Conservation (phyloP, 2,329 filamentous ascomycete genomes). For the Colletotrichum sp. region DNA sequence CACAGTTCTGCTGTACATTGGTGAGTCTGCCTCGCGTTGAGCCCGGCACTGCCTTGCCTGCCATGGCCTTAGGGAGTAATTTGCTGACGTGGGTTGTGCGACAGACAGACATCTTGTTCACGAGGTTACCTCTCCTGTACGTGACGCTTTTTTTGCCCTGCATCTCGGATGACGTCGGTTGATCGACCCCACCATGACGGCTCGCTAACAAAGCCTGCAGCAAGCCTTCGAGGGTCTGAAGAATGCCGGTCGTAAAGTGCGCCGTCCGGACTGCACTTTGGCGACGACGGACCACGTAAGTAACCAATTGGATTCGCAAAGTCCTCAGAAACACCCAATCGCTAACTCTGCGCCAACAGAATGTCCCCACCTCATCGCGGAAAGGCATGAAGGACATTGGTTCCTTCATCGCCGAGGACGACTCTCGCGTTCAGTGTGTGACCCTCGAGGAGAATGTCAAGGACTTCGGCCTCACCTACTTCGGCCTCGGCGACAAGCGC, state of each 20-base stretch:
- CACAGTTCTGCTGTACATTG: conserved; percentile 91
- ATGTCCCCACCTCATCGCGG: conserved; percentile 89
- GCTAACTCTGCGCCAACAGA: conserved; percentile 56
- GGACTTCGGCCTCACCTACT: conserved; percentile 95
- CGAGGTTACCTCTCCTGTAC: conserved; percentile 94
- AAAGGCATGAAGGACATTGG: conserved; percentile 94
- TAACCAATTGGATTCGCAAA: conserved; percentile 20
- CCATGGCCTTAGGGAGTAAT: neutral
- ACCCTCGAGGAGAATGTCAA: conserved; percentile 98
- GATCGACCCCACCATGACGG: neutral
- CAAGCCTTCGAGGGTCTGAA: conserved; percentile 97
- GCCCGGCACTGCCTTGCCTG: neutral
- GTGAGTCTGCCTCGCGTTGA: conserved; percentile 51
- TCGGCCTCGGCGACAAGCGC: conserved; percentile 93
- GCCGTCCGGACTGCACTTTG: conserved; percentile 94
- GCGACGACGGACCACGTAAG: conserved; percentile 96
- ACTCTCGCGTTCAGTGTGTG: conserved; percentile 91
- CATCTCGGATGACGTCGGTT: conserved; percentile 13
- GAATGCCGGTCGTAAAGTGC: conserved; percentile 86
- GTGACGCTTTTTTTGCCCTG: neutral
- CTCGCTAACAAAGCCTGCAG: conserved; percentile 45
- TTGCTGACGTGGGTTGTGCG: neutral
- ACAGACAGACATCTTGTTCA: conserved; percentile 94
- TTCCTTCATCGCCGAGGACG: conserved; percentile 92
- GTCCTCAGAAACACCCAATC: neutral